Evolutionary conservation across 495 filamentous ascomycete species (phyloP).

Genomic region (Xylaria longipes): DNA sequence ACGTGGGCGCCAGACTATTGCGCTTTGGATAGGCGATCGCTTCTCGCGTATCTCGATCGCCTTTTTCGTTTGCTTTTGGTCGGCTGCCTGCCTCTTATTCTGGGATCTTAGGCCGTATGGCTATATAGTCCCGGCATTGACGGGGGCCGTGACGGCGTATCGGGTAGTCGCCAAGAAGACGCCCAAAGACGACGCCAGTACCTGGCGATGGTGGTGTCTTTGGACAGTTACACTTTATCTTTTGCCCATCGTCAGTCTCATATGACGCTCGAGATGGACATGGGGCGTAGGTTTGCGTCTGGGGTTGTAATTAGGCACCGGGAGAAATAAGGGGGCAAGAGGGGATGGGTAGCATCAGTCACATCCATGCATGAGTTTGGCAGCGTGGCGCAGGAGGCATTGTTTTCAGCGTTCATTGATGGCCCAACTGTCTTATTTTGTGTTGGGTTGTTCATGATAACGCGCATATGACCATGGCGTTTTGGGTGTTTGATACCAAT

Average conservation of each 20-base stretch:
- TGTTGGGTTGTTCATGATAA: slow-evolving; percentile 8
- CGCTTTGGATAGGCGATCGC: slow-evolving; percentile 52
- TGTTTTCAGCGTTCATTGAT: slow-evolving; percentile 13
- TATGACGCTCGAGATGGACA: background rate
- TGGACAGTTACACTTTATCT: slow-evolving; percentile 29
- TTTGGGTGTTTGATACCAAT: slow-evolving; percentile 20
- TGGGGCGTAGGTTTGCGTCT: background rate
- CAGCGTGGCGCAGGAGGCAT: slow-evolving; percentile 24
- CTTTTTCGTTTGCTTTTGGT: slow-evolving; percentile 50
- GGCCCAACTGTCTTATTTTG: background rate
- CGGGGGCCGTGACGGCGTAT: slow-evolving; percentile 18
- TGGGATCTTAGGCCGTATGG: slow-evolving; percentile 38
- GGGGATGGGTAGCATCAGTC: slow-evolving; percentile 14
- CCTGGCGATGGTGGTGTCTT: slow-evolving; percentile 27
- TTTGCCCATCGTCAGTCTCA: slow-evolving; percentile 15
- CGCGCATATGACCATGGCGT: slow-evolving; percentile 13
- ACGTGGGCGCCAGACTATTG: slow-evolving; percentile 50
- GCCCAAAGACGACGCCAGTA: slow-evolving; percentile 15
- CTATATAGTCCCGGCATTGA: slow-evolving; percentile 5
- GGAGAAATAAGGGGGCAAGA: background rate
- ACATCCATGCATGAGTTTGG: slow-evolving; percentile 21
- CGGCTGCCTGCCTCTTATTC: slow-evolving; percentile 45
- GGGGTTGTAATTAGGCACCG: background rate
- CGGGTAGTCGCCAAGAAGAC: slow-evolving; percentile 20
- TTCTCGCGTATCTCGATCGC: slow-evolving; percentile 49